These are phyloP conservation scores for Pythium guiyangense DNA, from an alignment of 352 stramenopile genomes.

Conservation along the genomic window DNA sequence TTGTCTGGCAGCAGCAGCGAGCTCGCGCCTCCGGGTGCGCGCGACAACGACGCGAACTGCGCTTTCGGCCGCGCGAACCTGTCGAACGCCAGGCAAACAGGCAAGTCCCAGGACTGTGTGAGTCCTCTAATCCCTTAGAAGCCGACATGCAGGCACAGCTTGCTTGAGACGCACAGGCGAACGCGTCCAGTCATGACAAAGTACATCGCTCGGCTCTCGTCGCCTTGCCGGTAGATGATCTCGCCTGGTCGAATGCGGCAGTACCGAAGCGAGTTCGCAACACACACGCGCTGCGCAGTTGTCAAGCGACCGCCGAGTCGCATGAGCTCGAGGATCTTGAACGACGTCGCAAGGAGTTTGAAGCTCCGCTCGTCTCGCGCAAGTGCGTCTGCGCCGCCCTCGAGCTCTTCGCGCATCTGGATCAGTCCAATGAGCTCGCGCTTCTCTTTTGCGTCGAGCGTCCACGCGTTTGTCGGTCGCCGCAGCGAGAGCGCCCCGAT, in stretches of 20 bases:
- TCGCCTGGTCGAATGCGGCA: slow-evolving; percentile 16
- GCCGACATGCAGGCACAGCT: background rate
- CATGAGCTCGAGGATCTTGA: slow-evolving; percentile 28
- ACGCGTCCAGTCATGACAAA: slow-evolving; percentile 27
- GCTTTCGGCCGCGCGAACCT: slow-evolving; percentile 8
- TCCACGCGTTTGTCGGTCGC: background rate
- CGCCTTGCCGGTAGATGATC: slow-evolving; percentile 24
- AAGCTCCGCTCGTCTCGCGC: slow-evolving; percentile 1
- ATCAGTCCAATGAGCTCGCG: slow-evolving; percentile 18
- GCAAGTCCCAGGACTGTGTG: too few species aligned
- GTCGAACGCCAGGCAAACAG: too few species aligned
- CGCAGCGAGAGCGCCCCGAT: slow-evolving; percentile 22
- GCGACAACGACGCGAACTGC: background rate
- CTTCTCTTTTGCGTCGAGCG: slow-evolving; percentile 14
- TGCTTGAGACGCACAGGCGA: slow-evolving; percentile 18
- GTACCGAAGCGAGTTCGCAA: slow-evolving; percentile 21
- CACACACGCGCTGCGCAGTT: slow-evolving; percentile 16
- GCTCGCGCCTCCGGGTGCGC: background rate
- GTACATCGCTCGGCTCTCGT: slow-evolving; percentile 23
- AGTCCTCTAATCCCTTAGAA: too few species aligned
- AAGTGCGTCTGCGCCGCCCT: background rate
- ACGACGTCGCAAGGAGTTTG: slow-evolving; percentile 18
- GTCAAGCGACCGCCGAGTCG: slow-evolving; percentile 14
- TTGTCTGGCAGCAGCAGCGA: background rate
- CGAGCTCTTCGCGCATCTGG: slow-evolving; percentile 14